Percentiles rank a stretch among this genome's conserved stretches.
These are phyloP conservation scores for Poa pratensis DNA, from an alignment of 176 grass and related monocot species.

Conservation along the genomic window DNA sequence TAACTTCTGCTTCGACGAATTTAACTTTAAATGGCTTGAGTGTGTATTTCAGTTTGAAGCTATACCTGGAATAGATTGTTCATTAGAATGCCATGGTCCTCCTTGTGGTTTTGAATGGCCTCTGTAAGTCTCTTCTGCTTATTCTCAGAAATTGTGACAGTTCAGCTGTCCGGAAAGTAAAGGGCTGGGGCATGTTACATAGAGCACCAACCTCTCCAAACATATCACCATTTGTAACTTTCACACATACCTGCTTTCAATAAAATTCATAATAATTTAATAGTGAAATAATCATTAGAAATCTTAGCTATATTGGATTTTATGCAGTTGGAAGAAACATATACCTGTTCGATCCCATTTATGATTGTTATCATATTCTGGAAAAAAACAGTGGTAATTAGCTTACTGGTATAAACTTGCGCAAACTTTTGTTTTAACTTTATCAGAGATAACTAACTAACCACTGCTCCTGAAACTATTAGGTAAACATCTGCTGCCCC, in stretches of 20 bases:
- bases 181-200: slow-evolving; percentile 60
- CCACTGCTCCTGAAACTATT: slow-evolving; percentile 84
- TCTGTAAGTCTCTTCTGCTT: slow-evolving; percentile 72
- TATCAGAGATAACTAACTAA: slow-evolving; percentile 45
- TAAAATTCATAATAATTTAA: slow-evolving; percentile 20
- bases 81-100: slow-evolving; percentile 67
- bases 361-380: no score
- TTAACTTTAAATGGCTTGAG: not conserved
- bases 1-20: slow-evolving; percentile 23
- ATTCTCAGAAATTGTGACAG: slow-evolving; percentile 86
- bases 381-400: no score
- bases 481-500: slow-evolving; percentile 77
- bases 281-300: slow-evolving; percentile 19
- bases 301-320: not conserved
- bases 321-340: not conserved
- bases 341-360: slow-evolving; percentile 59
- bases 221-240: slow-evolving; percentile 58
- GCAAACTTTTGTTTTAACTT: slow-evolving; percentile 6
- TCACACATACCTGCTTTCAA: slow-evolving; percentile 62
- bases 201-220: slow-evolving; percentile 78
- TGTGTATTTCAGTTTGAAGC: slow-evolving; percentile 26
- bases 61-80: slow-evolving; percentile 83
- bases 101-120: slow-evolving; percentile 70
- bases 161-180: slow-evolving; percentile 70
- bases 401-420: slow-evolving; percentile 15